Evolutionary conservation across 352 stramenopile species (phyloP).

Genomic region (Discostella stelligera): DNA sequence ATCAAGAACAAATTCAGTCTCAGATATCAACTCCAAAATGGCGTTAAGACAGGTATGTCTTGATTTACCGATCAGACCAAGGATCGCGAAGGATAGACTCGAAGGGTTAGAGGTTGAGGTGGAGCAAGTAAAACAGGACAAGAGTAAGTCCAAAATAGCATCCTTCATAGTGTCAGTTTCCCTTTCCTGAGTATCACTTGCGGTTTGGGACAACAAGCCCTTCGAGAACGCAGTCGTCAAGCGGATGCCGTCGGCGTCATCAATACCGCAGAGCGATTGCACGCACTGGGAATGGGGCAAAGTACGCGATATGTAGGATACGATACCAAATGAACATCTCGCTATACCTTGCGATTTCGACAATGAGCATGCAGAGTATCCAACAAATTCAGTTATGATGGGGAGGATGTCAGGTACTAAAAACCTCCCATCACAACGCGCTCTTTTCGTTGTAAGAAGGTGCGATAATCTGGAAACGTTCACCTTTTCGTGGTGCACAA

Average conservation of each 20-base stretch:
- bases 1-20: conserved; percentile 45
- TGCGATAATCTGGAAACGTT: conserved; percentile 43
- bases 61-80: conserved; percentile 35
- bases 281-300: conserved; percentile 27
- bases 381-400: conserved; percentile 63
- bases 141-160: conserved; percentile 52
- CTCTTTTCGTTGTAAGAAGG: conserved; percentile 28
- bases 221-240: conserved; percentile 48
- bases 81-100: conserved; percentile 43
- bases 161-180: conserved; percentile 13
- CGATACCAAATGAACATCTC: conserved; percentile 44
- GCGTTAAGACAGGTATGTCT: conserved; percentile 53
- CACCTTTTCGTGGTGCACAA: conserved; percentile 50
- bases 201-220: conserved; percentile 19
- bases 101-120: conserved; percentile 11
- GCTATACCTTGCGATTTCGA: conserved; percentile 45
- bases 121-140: conserved; percentile 39
- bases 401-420: conserved; percentile 44
- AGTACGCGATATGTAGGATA: conserved; percentile 57
- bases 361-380: conserved; percentile 59
- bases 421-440: conserved; percentile 26
- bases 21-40: conserved; percentile 58
- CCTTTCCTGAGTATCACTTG: neutral
- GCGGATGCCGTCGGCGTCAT: conserved; percentile 26
- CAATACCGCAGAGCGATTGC: conserved; percentile 34